Percentiles rank a stretch among this genome's conserved stretches.
phyloP scores from a whole-genome alignment of 2,329 filamentous ascomycete species.

The Penicillium crustosum region DNA sequence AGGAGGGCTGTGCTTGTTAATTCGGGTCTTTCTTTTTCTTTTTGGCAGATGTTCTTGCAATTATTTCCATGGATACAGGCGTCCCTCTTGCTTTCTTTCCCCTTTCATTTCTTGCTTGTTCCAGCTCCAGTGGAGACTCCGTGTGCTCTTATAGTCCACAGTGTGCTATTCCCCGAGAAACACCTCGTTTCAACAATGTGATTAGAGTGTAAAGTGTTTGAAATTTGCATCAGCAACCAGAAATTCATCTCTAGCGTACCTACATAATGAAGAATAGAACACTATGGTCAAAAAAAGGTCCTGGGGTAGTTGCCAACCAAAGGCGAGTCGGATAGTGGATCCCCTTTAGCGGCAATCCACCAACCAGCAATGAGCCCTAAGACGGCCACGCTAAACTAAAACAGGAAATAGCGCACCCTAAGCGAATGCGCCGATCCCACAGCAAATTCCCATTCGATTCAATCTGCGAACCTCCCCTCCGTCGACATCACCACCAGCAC shows the following conservation, averaged over 20 bases:
- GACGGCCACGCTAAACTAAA: conserved; percentile 22
- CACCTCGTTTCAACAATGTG: conserved; percentile 1
- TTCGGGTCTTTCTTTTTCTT: conserved; percentile 11
- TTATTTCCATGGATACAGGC: conserved; percentile 23
- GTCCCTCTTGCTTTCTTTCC: conserved; percentile 12
- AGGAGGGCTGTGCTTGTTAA: conserved; percentile 90
- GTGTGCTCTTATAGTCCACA: conserved; percentile 4
- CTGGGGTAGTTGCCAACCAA: conserved; percentile 1
- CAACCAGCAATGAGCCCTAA: conserved; percentile 13
- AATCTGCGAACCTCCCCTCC: conserved; percentile 33
- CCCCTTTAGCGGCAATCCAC: not conserved
- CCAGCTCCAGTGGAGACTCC: not conserved
- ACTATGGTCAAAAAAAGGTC: not conserved
- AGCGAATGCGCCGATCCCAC: conserved; percentile 37
- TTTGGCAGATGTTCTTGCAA: conserved; percentile 11
- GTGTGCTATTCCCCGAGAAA: conserved; percentile 8
- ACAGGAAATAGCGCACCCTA: conserved; percentile 28
- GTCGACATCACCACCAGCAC: conserved; percentile 39
- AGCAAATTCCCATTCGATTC: conserved; percentile 35
- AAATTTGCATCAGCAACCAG: not conserved
- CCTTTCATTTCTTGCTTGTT: conserved; percentile 3
- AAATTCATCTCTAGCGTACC: not conserved
- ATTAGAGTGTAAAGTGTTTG: conserved; percentile 11
- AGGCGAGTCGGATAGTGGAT: conserved; percentile 6
- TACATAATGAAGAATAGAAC: not conserved